Evolutionary conservation across 352 stramenopile genomes (phyloP).

Genomic region (Globisporangium spinosum): DNA sequence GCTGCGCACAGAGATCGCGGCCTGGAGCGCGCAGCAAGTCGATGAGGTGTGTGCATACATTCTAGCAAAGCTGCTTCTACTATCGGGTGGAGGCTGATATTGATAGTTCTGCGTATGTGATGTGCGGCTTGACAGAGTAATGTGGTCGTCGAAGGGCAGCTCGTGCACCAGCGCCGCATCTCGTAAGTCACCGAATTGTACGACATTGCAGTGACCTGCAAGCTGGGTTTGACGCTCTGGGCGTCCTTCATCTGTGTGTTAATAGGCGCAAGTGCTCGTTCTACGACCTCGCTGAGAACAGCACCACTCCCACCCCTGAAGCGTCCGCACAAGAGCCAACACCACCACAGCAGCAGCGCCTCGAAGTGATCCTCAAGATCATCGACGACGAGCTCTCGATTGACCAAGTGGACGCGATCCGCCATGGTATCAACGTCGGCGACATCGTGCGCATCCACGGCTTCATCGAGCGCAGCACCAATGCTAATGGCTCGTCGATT

Average conservation of each 20-base stretch:
- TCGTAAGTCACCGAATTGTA: slow-evolving; percentile 37
- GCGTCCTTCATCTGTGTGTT: neutral
- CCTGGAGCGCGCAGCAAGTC: slow-evolving; percentile 23
- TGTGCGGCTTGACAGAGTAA: slow-evolving; percentile 22
- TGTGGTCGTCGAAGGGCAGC: slow-evolving; percentile 59
- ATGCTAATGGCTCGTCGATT: slow-evolving; percentile 10
- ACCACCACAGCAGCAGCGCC: slow-evolving; percentile 26
- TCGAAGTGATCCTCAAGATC: slow-evolving; percentile 82
- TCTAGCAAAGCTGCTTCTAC: neutral
- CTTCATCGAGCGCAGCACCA: slow-evolving; percentile 43
- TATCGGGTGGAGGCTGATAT: neutral
- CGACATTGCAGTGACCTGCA: neutral
- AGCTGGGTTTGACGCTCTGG: neutral
- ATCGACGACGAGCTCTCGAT: slow-evolving; percentile 58
- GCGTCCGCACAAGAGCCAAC: neutral
- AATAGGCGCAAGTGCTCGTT: slow-evolving; percentile 68
- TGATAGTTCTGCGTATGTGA: neutral
- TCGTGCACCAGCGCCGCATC: slow-evolving; percentile 73
- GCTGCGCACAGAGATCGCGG: slow-evolving; percentile 36
- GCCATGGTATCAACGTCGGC: slow-evolving; percentile 56
- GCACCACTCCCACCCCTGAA: neutral
- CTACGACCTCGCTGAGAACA: slow-evolving; percentile 52
- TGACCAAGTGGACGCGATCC: slow-evolving; percentile 61
- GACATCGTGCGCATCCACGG: slow-evolving; percentile 63
- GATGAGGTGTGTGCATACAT: slow-evolving; percentile 15